Base-by-base conservation (phyloP, 371 early-diverging fungal species). In the Rhizopus arrhizus region DNA sequence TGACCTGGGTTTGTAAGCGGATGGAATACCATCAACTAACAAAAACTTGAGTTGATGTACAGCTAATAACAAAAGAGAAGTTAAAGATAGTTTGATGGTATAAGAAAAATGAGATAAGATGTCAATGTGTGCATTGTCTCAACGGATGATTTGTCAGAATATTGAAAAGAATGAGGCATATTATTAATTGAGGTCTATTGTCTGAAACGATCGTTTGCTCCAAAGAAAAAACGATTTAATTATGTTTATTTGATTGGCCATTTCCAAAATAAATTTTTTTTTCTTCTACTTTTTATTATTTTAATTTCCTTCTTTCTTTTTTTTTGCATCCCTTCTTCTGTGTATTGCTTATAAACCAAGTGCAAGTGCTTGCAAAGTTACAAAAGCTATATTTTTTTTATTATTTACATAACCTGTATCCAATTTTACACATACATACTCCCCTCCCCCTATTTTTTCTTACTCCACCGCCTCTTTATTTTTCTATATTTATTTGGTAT, bases 221-320 rank as follows among this genome's bases (percentile, higher is more conserved):
- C 22, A 22, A 22, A 22, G 22, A 38, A 38, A 38, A 38, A 8
- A 11, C 13, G 40, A 38, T 38, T 38, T 38, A 38, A 38, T 38
- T 38, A 38, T 38, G 40, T 38, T 38, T 38, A 38, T 38, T 38
- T 38, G 40, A 38, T 38, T 38, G 40, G 40, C 40, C 40, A 38
- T 38, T 45, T 45, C 22, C 46, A 45, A 45, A 53, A 53, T 45
- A 46, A 46, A 15, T 46, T 60, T 38, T 15, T 45, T 29, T 10
- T 31, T 32, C 22, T 35, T 34, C 35, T 29, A 3, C 53, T n/a
- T 41, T 34, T 51, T 42, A 50, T 12, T 32, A 31, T 31, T 52
- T 40, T 45, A 5, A 22, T 29, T 53, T 60, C 36, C 34, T 48
- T 41, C 31, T 50, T 58, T 58, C 11, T 36, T 43, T 43, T 43